Evolutionary conservation across 305 asterid genomes (phyloP), one percentile per base, ranked within the genome.

Genomic region (Ajuga reptans): DNA sequence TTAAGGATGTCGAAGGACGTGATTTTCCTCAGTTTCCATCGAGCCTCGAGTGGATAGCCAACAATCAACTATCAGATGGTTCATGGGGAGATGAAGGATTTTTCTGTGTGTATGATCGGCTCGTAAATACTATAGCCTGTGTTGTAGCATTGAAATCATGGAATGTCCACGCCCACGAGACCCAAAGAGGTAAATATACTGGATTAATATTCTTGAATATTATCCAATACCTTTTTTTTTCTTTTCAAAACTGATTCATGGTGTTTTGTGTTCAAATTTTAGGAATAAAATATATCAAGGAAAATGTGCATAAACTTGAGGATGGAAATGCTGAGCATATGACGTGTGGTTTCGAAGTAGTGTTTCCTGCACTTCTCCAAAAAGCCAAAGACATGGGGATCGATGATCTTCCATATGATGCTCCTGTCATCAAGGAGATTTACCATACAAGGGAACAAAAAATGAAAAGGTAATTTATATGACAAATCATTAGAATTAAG

Each of bases 11-110:
- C n/a, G 59, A 49, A 2, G 70, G 59, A 0, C n/a, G 1, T 1
- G 3, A 64, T 46, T 10, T 12, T 45, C 69, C 57, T 2, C 31
- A 45, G 31, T 64, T 64, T 64, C 69, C 69, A 0, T 7, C 49
- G 9, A 2, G 58, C 0, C 29, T 64, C 34, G 34, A 7, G 3
- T 64, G 70, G 59, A 6, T 64, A 2, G 34, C 24, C 14, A n/a
- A 33, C 0, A 11, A 64, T 49, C 70, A 64, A 17, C 36, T 47
- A 9, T 29, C 34, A 1, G 86, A 84, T 16, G 89, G 89, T 0
- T 86, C 89, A 1, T 86, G 87, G 91, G 91, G 91, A 1, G 87
- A 84, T 9, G 24, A 27, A 12, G 36, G 21, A 16, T 17, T 46
- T 0, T 86, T 78, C 57, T 78, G 65, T 0, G 61, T 72, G 0